Evolutionary conservation across 495 filamentous ascomycete species (phyloP).

Genomic region (Penicillium daleae): DNA sequence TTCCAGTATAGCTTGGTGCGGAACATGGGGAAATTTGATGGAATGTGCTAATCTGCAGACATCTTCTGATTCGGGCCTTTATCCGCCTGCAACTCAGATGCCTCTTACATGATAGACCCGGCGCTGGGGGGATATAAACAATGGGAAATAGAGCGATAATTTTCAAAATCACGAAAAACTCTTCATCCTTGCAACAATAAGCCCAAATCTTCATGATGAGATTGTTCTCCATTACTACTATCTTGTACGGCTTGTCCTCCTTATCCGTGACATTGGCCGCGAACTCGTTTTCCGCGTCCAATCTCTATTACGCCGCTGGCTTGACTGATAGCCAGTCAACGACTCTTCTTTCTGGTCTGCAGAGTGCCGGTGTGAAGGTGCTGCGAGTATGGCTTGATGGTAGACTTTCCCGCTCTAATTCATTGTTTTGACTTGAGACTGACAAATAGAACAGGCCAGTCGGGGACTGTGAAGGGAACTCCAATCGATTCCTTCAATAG

Average conservation of each 20-base stretch:
- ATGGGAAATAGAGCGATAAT: not conserved
- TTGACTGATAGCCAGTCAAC: conserved; percentile 14
- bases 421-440: not conserved
- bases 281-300: conserved; percentile 19
- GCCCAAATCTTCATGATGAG: not conserved
- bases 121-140: not conserved
- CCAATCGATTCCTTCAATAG: not conserved
- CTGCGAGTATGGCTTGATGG: conserved; percentile 6
- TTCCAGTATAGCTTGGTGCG: not conserved
- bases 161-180: not conserved
- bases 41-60: not conserved
- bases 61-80: not conserved
- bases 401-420: not conserved
- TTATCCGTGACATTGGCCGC: conserved; percentile 21
- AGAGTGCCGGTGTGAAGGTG: conserved; percentile 17
- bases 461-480: conserved; percentile 1
- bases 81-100: not conserved
- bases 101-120: not conserved
- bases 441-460: not conserved
- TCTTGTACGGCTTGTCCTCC: not conserved
- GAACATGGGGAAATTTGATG: not conserved
- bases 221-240: not conserved
- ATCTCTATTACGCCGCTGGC: conserved; percentile 23
- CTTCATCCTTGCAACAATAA: not conserved
- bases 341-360: conserved; percentile 12